Evolutionary conservation across 2,329 filamentous ascomycete species (phyloP).

Genomic region (Colletotrichum lindemuthianum): DNA sequence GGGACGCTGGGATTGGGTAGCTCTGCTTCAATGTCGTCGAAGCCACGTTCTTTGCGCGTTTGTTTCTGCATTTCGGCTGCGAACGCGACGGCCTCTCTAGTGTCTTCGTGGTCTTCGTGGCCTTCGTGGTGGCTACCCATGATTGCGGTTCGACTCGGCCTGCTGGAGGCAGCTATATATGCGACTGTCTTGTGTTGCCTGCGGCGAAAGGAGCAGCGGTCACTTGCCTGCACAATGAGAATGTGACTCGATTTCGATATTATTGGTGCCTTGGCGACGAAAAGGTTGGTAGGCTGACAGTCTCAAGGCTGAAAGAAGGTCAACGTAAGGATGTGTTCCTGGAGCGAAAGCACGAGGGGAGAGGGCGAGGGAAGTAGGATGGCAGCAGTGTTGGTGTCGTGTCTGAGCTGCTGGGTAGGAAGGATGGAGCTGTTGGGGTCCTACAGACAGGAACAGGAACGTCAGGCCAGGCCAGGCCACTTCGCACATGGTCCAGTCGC

Average conservation of each 20-base stretch:
- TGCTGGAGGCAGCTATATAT: conserved; percentile 9
- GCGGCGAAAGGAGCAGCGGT: background rate
- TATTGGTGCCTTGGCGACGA: conserved; percentile 29
- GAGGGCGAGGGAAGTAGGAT: conserved; percentile 1
- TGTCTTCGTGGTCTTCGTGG: conserved; percentile 23
- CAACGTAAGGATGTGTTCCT: conserved; percentile 10
- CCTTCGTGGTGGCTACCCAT: conserved; percentile 14
- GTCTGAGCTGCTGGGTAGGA: conserved; percentile 17
- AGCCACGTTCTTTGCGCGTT: conserved; percentile 59
- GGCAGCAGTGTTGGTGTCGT: conserved; percentile 13
- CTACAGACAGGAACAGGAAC: background rate
- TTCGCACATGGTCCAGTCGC: conserved; percentile 38
- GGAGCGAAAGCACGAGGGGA: conserved; percentile 1
- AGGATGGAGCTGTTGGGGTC: background rate
- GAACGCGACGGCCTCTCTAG: conserved; percentile 38
- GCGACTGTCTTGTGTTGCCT: background rate
- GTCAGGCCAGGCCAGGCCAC: conserved; percentile 38
- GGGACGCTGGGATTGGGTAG: conserved; percentile 51
- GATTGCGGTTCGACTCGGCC: conserved; percentile 1
- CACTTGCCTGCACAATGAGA: conserved; percentile 20
- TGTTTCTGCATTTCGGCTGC: conserved; percentile 59
- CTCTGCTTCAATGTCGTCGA: conserved; percentile 60
- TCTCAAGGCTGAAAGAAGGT: conserved; percentile 17
- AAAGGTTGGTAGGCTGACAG: conserved; percentile 34
- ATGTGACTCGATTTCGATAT: conserved; percentile 23